Evolutionary conservation across 345 rosid genomes (phyloP).

Genomic region (Salix purpurea): DNA sequence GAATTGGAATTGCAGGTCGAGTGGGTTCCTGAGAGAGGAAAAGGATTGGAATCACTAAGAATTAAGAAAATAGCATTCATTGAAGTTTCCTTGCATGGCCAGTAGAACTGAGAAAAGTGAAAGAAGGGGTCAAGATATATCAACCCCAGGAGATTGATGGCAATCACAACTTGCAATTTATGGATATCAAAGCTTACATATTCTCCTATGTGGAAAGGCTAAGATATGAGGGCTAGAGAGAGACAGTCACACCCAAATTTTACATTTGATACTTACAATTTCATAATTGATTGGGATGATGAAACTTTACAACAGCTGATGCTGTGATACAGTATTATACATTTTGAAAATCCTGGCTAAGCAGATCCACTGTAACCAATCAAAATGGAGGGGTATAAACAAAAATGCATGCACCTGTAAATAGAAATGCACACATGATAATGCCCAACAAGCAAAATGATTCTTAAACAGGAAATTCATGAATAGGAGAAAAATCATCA

Average conservation of each 20-base stretch:
- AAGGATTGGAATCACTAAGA: conserved; percentile 1
- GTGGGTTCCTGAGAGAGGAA: conserved; percentile 69
- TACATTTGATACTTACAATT: not conserved
- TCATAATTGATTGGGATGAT: not conserved
- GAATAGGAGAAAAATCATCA: not conserved
- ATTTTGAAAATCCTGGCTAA: not conserved
- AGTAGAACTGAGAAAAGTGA: conserved; percentile 4
- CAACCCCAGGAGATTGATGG: not conserved
- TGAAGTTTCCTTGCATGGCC: not conserved
- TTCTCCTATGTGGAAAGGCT: not conserved
- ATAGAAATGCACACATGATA: not conserved
- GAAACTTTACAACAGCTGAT: not conserved
- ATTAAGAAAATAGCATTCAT: not conserved
- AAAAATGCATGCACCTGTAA: not conserved
- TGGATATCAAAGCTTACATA: not conserved
- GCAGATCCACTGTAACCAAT: not conserved
- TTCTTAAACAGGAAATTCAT: not conserved
- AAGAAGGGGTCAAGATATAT: not conserved
- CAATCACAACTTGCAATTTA: not conserved
- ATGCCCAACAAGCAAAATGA: not conserved
- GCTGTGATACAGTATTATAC: not conserved
- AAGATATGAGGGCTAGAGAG: not conserved
- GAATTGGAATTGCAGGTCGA: conserved; percentile 85
- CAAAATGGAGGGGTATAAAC: not conserved
- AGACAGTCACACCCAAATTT: not conserved